These are phyloP conservation scores for Pleurotus citrinopileatus DNA, from an alignment of 768 basidiomycete species.

Conservation along the genomic window DNA sequence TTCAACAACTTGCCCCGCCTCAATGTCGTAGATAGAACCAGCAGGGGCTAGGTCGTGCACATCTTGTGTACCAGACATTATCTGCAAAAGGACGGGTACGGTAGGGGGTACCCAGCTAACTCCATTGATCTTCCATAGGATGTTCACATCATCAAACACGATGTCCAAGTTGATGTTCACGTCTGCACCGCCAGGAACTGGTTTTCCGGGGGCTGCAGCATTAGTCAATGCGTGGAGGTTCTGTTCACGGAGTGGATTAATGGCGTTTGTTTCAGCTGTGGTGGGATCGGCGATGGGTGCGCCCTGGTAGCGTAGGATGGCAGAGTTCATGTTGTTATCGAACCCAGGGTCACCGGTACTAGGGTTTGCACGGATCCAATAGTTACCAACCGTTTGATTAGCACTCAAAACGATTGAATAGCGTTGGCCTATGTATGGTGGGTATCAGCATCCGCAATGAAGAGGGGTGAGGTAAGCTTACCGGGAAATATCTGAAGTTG, in stretches of 20 bases:
- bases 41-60: slow-evolving; percentile 23
- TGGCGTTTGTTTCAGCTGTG: slow-evolving; percentile 10
- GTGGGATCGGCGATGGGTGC: slow-evolving; percentile 28
- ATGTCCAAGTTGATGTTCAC: slow-evolving; percentile 20
- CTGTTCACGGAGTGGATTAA: slow-evolving; percentile 27
- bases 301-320: slow-evolving; percentile 36
- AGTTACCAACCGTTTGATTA: slow-evolving; percentile 39
- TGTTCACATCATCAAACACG: slow-evolving; percentile 11
- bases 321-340: slow-evolving; percentile 29
- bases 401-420: slow-evolving; percentile 38
- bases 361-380: slow-evolving; percentile 35
- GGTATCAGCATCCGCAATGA: too few species aligned
- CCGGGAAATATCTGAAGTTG: slow-evolving; percentile 28
- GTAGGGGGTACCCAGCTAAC: slow-evolving; percentile 26
- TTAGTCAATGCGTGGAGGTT: slow-evolving; percentile 18
- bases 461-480: not conserved
- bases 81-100: slow-evolving; percentile 42
- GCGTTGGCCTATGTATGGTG: slow-evolving; percentile 34
- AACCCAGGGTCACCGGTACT: slow-evolving; percentile 22
- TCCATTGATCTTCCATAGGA: slow-evolving; percentile 29
- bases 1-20: slow-evolving; percentile 4
- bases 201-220: slow-evolving; percentile 21
- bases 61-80: slow-evolving; percentile 35
- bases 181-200: slow-evolving; percentile 23
- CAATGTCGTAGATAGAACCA: slow-evolving; percentile 3